Conservation (phyloP, 169 alveolate genomes). For the Pseudocohnilembus persalinus region DNA sequence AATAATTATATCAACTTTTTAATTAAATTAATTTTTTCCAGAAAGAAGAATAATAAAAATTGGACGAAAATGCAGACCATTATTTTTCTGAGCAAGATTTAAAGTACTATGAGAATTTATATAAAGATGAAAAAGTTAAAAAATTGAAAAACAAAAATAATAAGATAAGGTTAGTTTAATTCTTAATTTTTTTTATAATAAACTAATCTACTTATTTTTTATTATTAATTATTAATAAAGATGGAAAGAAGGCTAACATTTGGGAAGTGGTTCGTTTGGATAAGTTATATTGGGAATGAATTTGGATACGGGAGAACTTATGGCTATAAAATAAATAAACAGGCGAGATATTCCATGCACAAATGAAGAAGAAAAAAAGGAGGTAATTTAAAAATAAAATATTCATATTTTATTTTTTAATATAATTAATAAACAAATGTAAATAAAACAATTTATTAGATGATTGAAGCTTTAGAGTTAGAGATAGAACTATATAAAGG, state of each 20-base stretch:
- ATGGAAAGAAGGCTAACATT: constrained; percentile 39
- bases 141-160: too few relatives aligned
- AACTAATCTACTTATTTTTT: neutral
- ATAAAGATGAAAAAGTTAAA: neutral
- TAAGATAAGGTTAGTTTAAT: neutral
- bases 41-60: neutral
- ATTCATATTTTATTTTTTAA: neutral
- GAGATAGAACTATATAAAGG: constrained; percentile 44
- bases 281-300: constrained; percentile 40
- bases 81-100: neutral
- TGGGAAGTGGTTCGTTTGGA: constrained; percentile 51
- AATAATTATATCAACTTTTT: too few relatives aligned
- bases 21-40: neutral
- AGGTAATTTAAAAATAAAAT: neutral
- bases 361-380: neutral
- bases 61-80: neutral
- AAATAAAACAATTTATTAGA: neutral
- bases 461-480: neutral
- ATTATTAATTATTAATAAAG: neutral
- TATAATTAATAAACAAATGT: too few relatives aligned
- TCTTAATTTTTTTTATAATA: neutral
- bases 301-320: constrained; percentile 27
- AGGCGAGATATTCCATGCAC: neutral
- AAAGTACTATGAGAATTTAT: neutral
- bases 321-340: neutral